Percentiles rank a stretch among this genome's conserved stretches.
phyloP scores from a whole-genome alignment of 345 rosid species.

The Gossypium longicalyx region DNA sequence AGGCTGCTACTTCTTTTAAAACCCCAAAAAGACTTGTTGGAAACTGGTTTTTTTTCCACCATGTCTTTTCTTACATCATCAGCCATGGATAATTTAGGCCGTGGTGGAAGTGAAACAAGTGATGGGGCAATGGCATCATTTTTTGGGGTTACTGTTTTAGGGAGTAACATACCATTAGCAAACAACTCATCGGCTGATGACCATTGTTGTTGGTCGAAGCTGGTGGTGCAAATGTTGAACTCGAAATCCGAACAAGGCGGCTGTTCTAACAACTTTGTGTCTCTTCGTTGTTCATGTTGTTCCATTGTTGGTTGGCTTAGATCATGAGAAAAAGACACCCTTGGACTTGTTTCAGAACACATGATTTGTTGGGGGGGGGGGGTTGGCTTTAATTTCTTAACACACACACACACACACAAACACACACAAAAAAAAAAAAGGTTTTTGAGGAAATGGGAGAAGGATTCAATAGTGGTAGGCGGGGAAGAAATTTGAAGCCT shows the following conservation, averaged over 20 bases:
- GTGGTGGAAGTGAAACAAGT: slow-evolving; percentile 33
- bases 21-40: slow-evolving; percentile 63
- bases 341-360: slow-evolving; percentile 56
- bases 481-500: slow-evolving; percentile 11
- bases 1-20: slow-evolving; percentile 75
- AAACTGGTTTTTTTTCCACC: slow-evolving; percentile 33
- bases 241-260: slow-evolving; percentile 57
- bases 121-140: slow-evolving; percentile 21
- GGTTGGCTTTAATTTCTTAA: neutral
- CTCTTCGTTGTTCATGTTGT: slow-evolving; percentile 31
- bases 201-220: slow-evolving; percentile 34
- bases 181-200: slow-evolving; percentile 78
- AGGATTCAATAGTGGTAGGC: slow-evolving; percentile 29
- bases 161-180: slow-evolving; percentile 71
- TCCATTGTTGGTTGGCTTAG: slow-evolving; percentile 34
- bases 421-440: neutral
- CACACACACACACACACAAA: neutral
- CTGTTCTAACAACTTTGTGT: slow-evolving; percentile 34
- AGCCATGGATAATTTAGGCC: slow-evolving; percentile 23
- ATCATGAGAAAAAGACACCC: slow-evolving; percentile 57
- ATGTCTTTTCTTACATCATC: slow-evolving; percentile 11
- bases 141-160: slow-evolving; percentile 24
- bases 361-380: slow-evolving; percentile 12
- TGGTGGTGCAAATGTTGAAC: slow-evolving; percentile 46
- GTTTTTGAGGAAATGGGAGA: neutral